Evolutionary conservation across 306 rosid species (phyloP), one percentile per base, ranked within the genome.

Genomic region (Corylus americana): DNA sequence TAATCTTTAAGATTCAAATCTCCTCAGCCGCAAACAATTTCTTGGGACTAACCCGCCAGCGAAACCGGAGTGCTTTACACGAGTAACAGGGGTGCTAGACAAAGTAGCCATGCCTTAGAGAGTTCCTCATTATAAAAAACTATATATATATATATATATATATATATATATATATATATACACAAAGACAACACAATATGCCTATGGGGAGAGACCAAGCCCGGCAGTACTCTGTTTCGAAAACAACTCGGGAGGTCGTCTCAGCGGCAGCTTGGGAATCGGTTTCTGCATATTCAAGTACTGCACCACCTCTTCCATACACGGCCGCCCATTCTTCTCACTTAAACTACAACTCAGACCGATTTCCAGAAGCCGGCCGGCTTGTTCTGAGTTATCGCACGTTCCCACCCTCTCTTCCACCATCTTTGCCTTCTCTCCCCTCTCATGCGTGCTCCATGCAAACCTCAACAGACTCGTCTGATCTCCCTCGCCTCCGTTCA

Each of bases 281-380:
- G n/a, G 31, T 4, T 25, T 61, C 8, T 45, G 45, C n/a, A n/a
- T 20, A 29, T 61, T 75, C 31, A 75, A 59, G 17, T 59, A 47
- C n/a, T 16, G 31, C 25, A 75, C 48, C 57, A 61, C 78, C 27
- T 75, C 71, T 42, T 75, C 78, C 78, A 61, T 75, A n/a, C 37
- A 75, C 16, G 78, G 78, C 71, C 71, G 45, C 58, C 22, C 51
- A 11, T 75, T 3, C 12, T 13, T 16, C 55, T 45, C 39, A 47
- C 17, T 22, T 27, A 67, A 25, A 4, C 47, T 57, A 53, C 71
- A 75, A 75, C 70, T 75, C 17, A 75, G 13, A 22, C 48, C 78
- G 13, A 75, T 61, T 45, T 47, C 39, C 57, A 75, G 1, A 27
- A 75, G 55, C 42, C 45, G 31, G 14, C 59, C 29, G 1, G 8